phyloP scores from a whole-genome alignment of 306 rosid species.

The Luffa acutangula region DNA sequence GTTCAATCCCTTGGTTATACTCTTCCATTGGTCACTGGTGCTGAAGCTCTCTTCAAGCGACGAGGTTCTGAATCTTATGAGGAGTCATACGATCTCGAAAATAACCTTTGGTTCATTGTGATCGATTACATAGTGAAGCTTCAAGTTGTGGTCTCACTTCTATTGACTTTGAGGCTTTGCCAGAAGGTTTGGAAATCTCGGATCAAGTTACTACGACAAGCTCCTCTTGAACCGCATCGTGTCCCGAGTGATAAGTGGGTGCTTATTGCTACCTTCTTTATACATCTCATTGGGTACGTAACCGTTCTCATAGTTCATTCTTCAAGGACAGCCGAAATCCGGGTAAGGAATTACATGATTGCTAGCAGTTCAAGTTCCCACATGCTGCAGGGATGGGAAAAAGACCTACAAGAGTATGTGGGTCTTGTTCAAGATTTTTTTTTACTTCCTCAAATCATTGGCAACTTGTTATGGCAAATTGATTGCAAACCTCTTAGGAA shows the following conservation, averaged over 20 bases:
- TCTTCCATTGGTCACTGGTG: conserved; percentile 74
- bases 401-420: conserved; percentile 60
- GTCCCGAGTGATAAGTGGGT: conserved; percentile 66
- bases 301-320: conserved; percentile 43
- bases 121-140: conserved; percentile 72
- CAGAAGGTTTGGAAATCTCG: conserved; percentile 95
- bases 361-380: conserved; percentile 33
- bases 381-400: conserved; percentile 36
- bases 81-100: conserved; percentile 37
- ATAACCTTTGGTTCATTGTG: conserved; percentile 41
- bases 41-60: conserved; percentile 73
- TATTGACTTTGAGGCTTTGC: conserved; percentile 66
- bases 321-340: conserved; percentile 28
- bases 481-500: conserved; percentile 63
- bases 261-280: conserved; percentile 30
- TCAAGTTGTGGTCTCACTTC: conserved; percentile 50
- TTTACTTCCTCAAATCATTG: conserved; percentile 75
- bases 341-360: conserved; percentile 14
- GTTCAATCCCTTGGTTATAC: conserved; percentile 77
- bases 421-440: conserved; percentile 88
- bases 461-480: conserved; percentile 81
- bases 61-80: conserved; percentile 35
- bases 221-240: conserved; percentile 43
- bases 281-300: conserved; percentile 53
- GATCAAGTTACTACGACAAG: conserved; percentile 41